Evolutionary conservation across 2,329 filamentous ascomycete species (phyloP).

Genomic region (Domatiomyces globalis): DNA sequence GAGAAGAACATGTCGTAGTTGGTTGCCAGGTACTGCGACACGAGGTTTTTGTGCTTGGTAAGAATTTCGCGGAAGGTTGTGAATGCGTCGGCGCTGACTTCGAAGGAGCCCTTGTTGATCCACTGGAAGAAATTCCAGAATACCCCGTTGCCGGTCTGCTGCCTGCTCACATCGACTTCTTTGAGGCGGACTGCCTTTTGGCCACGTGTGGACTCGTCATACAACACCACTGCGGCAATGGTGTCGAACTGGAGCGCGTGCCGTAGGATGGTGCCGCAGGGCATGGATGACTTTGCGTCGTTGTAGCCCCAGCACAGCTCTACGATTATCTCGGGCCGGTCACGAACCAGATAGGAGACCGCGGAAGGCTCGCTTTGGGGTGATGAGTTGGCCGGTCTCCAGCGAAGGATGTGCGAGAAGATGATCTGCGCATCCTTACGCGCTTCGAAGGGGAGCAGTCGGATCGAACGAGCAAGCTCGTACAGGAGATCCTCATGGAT

Average conservation of each 20-base stretch:
- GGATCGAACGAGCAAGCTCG: slow-evolving; percentile 66
- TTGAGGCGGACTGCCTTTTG: slow-evolving; percentile 63
- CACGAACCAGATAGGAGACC: slow-evolving; percentile 74
- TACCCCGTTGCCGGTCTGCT: slow-evolving; percentile 65
- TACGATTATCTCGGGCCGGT: slow-evolving; percentile 72
- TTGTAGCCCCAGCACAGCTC: slow-evolving; percentile 83
- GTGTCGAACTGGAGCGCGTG: slow-evolving; percentile 86
- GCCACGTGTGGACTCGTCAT: slow-evolving; percentile 68
- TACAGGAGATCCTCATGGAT: slow-evolving; percentile 83
- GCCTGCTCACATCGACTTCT: slow-evolving; percentile 60
- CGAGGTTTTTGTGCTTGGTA: slow-evolving; percentile 83
- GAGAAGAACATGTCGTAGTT: slow-evolving; percentile 93
- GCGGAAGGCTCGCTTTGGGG: slow-evolving; percentile 60
- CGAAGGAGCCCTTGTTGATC: slow-evolving; percentile 93
- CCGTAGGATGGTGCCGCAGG: slow-evolving; percentile 75
- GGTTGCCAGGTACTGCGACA: slow-evolving; percentile 70
- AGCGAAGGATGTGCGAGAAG: slow-evolving; percentile 88
- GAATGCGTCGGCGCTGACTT: slow-evolving; percentile 93
- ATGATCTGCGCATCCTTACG: slow-evolving; percentile 92
- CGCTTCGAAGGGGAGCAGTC: slow-evolving; percentile 83
- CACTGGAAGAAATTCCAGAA: slow-evolving; percentile 97
- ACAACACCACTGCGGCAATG: slow-evolving; percentile 78
- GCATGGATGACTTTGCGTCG: slow-evolving; percentile 77
- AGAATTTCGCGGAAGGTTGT: slow-evolving; percentile 91
- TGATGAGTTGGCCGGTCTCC: slow-evolving; percentile 54